Evolutionary conservation across 1,139 yeast species (phyloP), one percentile per base, ranked within the genome.

Genomic region (Pichia sp.): DNA sequence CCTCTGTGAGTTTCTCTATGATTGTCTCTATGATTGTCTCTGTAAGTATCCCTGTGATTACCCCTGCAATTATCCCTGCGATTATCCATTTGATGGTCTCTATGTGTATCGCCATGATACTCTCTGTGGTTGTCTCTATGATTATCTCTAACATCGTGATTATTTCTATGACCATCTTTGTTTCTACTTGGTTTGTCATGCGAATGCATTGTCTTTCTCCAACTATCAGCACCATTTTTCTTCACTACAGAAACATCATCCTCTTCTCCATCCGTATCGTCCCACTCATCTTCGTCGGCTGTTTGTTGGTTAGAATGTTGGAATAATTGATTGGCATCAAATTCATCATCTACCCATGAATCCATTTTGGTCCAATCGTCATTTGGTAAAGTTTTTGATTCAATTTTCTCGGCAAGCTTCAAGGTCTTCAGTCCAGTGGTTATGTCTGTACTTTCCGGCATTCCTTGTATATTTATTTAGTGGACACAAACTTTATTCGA

Each of bases 341-440:
- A 47, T n/a, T 49, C 45, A 19, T 47, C 48, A 43, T 53, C 56
- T 4, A 53, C 50, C 56, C 56, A 53, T 10, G 44, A 19, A 7
- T 51, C 56, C 6, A 27, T n/a, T 6, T 25, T 27, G 14, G 44
- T 42, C 53, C 53, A 52, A 29, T 47, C 49, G 13, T 22, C 18
- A 14, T 25, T 18, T 16, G 44, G 14, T 11, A 5, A 16, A 5
- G 10, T 10, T 27, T 42, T 25, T 14, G 28, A 4, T 31, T 14
- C 14, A 18, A 22, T 9, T 5, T 22, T 28, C 29, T 36, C 46
- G 3, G 31, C 46, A 29, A 30, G 22, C 14, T 42, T 42, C n/a
- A 42, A 10, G 1, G n/a, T 29, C 27, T 29, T 28, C 27, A 42
- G 11, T 4, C 45, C 45, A 7, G 11, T 42, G 5, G 27, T 10